Evolutionary conservation across 2,329 filamentous ascomycete species (phyloP), one percentile per base, ranked within the genome.

Genomic region (Alternaria novae-zelandiae): DNA sequence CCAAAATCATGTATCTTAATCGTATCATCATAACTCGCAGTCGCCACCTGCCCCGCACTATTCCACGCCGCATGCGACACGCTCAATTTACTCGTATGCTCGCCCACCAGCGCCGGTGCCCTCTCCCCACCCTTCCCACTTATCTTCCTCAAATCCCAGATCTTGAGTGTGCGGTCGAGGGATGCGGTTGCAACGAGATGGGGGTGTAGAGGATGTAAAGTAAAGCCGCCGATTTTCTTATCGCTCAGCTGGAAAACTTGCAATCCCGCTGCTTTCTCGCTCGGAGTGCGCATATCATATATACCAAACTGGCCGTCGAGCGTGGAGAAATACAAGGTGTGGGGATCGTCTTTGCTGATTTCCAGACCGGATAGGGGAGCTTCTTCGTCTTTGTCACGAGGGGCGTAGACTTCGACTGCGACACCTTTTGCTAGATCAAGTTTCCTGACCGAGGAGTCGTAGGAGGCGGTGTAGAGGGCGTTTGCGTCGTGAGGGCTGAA

Each of bases 191-290:
- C 93, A 0, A 97, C 81, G 5, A 97, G 87, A 74, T 98, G 92
- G 0, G 94, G 90, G 3, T 93, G 87, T 0, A 90, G 79, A 0
- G 96, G 95, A 72, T 96, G 90, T 2, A 97, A 80, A 0, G 90
- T 91, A 79, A 98, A 98, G 0, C 96, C 96, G 17, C 96, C 96
- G 57, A 99, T 97, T 76, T 99, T 99, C 79, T 97, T 94, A 57
- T 96, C 94, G 0, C 90, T 91, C 0, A 98, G 83, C 9, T 88
- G 85, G 87, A 93, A 96, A 1, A 91, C 82, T 15, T 93, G 87
- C 0, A 81, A 71, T 3, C 76, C 77, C 2, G 73, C 74, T 0
- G 87, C 85, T 3, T 88, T 84, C 7, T 81, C 81, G 0, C 85
- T 79, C 0, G 82, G 80, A 0, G 86, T 85, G 8, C 95, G 89